Base-by-base conservation (phyloP, 495 filamentous ascomycete species). In the Penicillium salamii region DNA sequence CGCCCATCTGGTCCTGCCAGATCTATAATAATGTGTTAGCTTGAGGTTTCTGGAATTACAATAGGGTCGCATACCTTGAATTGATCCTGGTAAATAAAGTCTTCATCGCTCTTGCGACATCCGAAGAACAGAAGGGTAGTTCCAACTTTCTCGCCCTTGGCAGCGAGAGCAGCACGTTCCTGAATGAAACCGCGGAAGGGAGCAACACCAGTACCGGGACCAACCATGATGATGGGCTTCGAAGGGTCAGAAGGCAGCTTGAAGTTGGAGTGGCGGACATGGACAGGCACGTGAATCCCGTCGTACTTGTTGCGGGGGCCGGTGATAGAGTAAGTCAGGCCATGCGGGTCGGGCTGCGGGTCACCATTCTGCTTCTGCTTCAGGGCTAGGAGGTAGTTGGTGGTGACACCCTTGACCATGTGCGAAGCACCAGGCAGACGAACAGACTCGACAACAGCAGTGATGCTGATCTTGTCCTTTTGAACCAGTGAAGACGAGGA, bases 221-320 rank as follows among this genome's bases (percentile, higher is more conserved):
- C 93, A 63, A 99, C 80, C 84, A 96, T 89, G 67, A 99, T 93
- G 52, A 99, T 77, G 17, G 93, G 93, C 70, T 90, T 92, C 15
- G 88, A 80, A 6, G 93, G 91, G 57, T 99, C 93, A 31, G 92
- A 96, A 28, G 93, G 93, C 18, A 99, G 80, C 72, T 97, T 97
- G 83, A 99, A 99, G 75, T 99, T 99, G 38, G 93, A 99, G 75
- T 96, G 91, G 47, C 93, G 89, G 42, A 97, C 84, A 67, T 97
- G 95, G 18, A 97, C 89, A 3, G 95, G 93, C 4, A 97, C 86
- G 58, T 96, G 92, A 55, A 97, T 85, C 44, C 95, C 95, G 65
- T 96, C 88, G 67, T 96, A 97, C 71, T 93, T 96, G 77, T 97
- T 97, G 50, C 93, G 82, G 13, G 93, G 93, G 11, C 93, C 93